phyloP scores from a whole-genome alignment of 495 filamentous ascomycete species.

The Lophium mytilinum region DNA sequence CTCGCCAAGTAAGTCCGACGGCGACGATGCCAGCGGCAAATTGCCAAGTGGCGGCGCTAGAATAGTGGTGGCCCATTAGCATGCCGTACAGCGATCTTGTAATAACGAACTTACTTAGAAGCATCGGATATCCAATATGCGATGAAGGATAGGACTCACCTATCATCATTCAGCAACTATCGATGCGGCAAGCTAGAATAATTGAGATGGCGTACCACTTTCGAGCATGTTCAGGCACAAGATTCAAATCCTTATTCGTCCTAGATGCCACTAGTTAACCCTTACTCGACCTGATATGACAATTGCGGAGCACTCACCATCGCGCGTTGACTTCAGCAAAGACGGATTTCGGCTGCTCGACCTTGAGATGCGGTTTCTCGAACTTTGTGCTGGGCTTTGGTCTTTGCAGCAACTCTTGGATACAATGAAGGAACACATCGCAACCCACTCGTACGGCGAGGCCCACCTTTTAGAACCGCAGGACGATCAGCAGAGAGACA shows the following conservation, averaged over 20 bases:
- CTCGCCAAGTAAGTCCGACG: conserved; percentile 50
- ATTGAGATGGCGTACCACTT: conserved; percentile 13
- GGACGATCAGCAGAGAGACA: too few relatives aligned
- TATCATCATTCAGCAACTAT: background rate
- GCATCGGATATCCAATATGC: conserved; percentile 29
- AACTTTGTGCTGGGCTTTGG: conserved; percentile 5
- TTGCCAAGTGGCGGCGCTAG: conserved; percentile 27
- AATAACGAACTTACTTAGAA: conserved; percentile 18
- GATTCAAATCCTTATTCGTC: conserved; percentile 27
- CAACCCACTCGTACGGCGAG: too few relatives aligned
- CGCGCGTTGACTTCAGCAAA: conserved; percentile 23
- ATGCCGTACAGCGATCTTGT: background rate
- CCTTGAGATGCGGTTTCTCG: conserved; percentile 21
- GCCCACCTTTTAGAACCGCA: too few relatives aligned
- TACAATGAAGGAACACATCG: background rate
- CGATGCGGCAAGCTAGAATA: background rate
- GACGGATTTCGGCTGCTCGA: conserved; percentile 24
- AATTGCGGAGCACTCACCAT: conserved; percentile 14
- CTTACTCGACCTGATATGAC: too few relatives aligned
- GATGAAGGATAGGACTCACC: conserved; percentile 20
- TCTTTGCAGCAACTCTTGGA: background rate
- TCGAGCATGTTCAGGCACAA: conserved; percentile 14
- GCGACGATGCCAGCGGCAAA: conserved; percentile 23
- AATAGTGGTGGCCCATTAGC: background rate
- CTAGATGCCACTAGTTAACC: background rate